These are phyloP conservation scores for Hebeloma cylindrosporum DNA, from an alignment of 768 basidiomycete genomes.

Conservation along the genomic window DNA sequence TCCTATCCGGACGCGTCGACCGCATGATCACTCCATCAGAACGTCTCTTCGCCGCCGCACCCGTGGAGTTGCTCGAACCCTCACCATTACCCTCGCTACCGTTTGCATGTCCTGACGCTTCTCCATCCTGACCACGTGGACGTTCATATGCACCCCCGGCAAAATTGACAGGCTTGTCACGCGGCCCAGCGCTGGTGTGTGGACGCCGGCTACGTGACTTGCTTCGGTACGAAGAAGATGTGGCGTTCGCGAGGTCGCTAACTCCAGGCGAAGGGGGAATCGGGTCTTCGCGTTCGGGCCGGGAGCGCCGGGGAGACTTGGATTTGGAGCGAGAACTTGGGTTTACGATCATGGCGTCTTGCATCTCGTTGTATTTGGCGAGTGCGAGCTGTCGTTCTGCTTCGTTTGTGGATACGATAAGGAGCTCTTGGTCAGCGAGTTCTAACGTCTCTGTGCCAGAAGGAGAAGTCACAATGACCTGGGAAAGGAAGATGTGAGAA, in stretches of 20 bases:
- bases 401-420: slow-evolving; percentile 68
- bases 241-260: slow-evolving; percentile 9
- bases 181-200: slow-evolving; percentile 73
- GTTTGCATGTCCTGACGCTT: slow-evolving; percentile 7
- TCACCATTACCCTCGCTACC: not conserved
- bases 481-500: not conserved
- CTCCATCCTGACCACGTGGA: slow-evolving; percentile 15
- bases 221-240: slow-evolving; percentile 22
- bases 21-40: slow-evolving; percentile 20
- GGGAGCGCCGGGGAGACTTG: slow-evolving; percentile 53
- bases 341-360: slow-evolving; percentile 24
- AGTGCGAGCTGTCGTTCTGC: slow-evolving; percentile 65
- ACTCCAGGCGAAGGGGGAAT: slow-evolving; percentile 24
- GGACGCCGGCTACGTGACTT: slow-evolving; percentile 49
- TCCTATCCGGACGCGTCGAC: slow-evolving; percentile 14
- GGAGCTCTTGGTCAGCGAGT: slow-evolving; percentile 65
- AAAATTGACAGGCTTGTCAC: slow-evolving; percentile 49
- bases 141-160: slow-evolving; percentile 24
- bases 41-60: slow-evolving; percentile 16
- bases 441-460: slow-evolving; percentile 67
- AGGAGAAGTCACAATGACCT: slow-evolving; percentile 53
- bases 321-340: slow-evolving; percentile 47
- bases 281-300: slow-evolving; percentile 28
- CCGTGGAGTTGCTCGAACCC: not conserved
- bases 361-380: slow-evolving; percentile 54